Conservation (phyloP, 2,329 filamentous ascomycete genomes). For the Trichoderma sp. region DNA sequence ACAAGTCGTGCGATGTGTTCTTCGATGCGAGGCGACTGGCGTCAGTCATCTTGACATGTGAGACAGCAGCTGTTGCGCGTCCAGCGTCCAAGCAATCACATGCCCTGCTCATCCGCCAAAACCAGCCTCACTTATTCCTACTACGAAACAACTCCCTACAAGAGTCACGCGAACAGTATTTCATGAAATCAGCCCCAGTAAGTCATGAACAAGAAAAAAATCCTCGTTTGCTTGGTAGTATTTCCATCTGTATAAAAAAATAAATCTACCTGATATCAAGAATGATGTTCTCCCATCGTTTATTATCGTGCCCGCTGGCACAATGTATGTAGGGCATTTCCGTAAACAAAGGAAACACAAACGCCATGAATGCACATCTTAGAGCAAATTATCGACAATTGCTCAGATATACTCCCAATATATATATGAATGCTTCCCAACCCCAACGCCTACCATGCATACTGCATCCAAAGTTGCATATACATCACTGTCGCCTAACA, state of each 20-base stretch:
- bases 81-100: not conserved
- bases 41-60: not conserved
- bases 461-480: slow-evolving; percentile 17
- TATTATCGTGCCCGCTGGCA: not conserved
- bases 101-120: not conserved
- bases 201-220: not conserved
- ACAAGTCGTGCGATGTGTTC: not conserved
- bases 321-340: not conserved
- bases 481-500: slow-evolving; percentile 5
- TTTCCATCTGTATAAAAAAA: slow-evolving; percentile 8
- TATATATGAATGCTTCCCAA: slow-evolving; percentile 9
- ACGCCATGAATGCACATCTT: slow-evolving; percentile 6
- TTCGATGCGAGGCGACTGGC: not conserved
- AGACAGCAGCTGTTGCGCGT: not conserved
- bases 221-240: slow-evolving; percentile 7
- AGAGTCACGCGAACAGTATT: not conserved
- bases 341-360: not conserved
- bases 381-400: not conserved
- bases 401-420: slow-evolving; percentile 3
- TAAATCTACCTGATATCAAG: slow-evolving; percentile 13
- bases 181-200: not conserved
- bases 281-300: not conserved
- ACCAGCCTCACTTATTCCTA: not conserved
- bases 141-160: not conserved
- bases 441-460: slow-evolving; percentile 22